phyloP scores from a whole-genome alignment of 805 yeast species.

The Wickerhamiella shivajii region DNA sequence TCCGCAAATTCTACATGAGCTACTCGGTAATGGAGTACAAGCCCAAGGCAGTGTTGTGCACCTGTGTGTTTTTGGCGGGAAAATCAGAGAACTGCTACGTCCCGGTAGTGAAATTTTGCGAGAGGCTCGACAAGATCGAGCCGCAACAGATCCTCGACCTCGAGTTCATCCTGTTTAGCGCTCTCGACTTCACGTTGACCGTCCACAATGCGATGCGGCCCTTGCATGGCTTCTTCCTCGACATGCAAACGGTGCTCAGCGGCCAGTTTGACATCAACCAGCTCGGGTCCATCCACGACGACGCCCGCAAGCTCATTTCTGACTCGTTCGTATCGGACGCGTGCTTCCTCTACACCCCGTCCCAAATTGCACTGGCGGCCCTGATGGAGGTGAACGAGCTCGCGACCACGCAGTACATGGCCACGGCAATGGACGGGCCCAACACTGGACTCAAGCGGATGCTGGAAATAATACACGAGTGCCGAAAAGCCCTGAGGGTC shows the following conservation, averaged over 20 bases:
- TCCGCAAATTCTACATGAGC: slow-evolving; percentile 63
- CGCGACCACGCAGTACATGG: slow-evolving; percentile 50
- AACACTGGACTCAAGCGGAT: slow-evolving; percentile 15
- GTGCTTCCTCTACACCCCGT: slow-evolving; percentile 70
- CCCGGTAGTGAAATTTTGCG: slow-evolving; percentile 65
- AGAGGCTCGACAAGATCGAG: slow-evolving; percentile 45
- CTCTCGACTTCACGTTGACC: slow-evolving; percentile 60
- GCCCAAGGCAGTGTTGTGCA: slow-evolving; percentile 66
- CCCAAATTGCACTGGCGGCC: slow-evolving; percentile 87
- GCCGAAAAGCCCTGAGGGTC: slow-evolving; percentile 17
- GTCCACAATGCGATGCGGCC: slow-evolving; percentile 86
- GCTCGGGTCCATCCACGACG: slow-evolving; percentile 56
- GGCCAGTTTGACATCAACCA: slow-evolving; percentile 34
- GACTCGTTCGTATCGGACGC: slow-evolving; percentile 68
- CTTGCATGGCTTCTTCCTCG: slow-evolving; percentile 87
- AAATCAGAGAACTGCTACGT: slow-evolving; percentile 86
- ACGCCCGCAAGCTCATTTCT: slow-evolving; percentile 48
- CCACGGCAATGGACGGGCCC: slow-evolving; percentile 27
- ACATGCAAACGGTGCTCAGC: slow-evolving; percentile 44
- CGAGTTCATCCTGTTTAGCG: slow-evolving; percentile 64
- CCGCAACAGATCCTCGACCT: slow-evolving; percentile 46
- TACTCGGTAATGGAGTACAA: slow-evolving; percentile 78
- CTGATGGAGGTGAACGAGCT: slow-evolving; percentile 52
- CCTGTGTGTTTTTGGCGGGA: slow-evolving; percentile 80
- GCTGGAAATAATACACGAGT: slow-evolving; percentile 19